A percentile compares a stretch with the other conserved stretches of the same genome.
These are phyloP conservation scores for Mortierella antarctica DNA, from an alignment of 192 early-diverging fungal genomes.

Conservation along the genomic window DNA sequence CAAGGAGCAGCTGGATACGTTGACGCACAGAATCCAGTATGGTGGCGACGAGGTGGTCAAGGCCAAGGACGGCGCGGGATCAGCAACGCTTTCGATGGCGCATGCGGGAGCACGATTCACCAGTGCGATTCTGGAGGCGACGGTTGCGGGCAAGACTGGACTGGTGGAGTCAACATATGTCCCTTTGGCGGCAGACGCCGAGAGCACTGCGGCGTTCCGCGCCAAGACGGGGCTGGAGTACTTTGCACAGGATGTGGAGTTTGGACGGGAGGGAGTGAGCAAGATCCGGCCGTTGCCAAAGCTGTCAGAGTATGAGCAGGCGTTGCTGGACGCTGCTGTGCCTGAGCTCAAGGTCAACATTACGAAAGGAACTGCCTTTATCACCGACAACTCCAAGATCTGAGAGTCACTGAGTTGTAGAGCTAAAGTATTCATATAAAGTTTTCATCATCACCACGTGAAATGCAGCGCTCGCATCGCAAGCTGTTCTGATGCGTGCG, in stretches of 20 bases:
- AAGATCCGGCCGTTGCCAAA: constrained; percentile 83
- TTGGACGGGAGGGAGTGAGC: constrained; percentile 78
- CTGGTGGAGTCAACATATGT: constrained; percentile 92
- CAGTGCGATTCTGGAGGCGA: constrained; percentile 81
- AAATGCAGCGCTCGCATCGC: too few relatives aligned
- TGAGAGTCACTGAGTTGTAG: neutral
- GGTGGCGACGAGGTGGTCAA: constrained; percentile 98
- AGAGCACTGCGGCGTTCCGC: constrained; percentile 12
- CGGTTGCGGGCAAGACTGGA: constrained; percentile 67
- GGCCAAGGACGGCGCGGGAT: constrained; percentile 90
- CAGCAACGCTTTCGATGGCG: constrained; percentile 90
- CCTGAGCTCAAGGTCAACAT: constrained; percentile 91
- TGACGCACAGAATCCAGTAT: constrained; percentile 95
- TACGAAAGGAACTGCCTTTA: constrained; percentile 85
- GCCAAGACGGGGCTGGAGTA: constrained; percentile 61
- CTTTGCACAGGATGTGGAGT: constrained; percentile 81
- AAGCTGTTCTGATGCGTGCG: too few relatives aligned
- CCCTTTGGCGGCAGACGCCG: constrained; percentile 63
- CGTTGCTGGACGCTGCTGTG: constrained; percentile 76
- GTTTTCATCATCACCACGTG: too few relatives aligned
- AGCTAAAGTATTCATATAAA: too few relatives aligned
- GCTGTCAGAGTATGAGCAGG: constrained; percentile 80
- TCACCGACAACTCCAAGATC: constrained; percentile 41
- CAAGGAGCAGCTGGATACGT: constrained; percentile 79
- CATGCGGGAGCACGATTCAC: constrained; percentile 87